Evolutionary conservation across 352 stramenopile species (phyloP).

Genomic region (Globisporangium alternatum): DNA sequence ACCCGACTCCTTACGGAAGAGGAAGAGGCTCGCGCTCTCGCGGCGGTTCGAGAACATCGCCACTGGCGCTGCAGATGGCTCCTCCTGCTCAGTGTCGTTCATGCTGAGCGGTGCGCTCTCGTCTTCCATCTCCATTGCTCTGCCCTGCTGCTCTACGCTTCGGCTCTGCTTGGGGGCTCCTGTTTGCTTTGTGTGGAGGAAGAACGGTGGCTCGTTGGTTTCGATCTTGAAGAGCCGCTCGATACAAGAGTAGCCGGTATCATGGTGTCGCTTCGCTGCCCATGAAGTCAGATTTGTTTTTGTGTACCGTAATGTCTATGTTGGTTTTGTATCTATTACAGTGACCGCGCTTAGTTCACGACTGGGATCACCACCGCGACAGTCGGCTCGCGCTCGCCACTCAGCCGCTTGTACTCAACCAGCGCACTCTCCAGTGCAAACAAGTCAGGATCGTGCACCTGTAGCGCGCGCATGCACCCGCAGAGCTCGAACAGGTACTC

Average conservation of each 20-base stretch:
- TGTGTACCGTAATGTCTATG: background rate
- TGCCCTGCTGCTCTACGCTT: background rate
- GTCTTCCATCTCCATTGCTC: slow-evolving; percentile 1
- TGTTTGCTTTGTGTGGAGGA: background rate
- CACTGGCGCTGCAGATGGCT: background rate
- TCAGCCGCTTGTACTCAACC: slow-evolving; percentile 43
- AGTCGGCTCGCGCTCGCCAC: background rate
- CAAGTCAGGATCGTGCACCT: slow-evolving; percentile 75
- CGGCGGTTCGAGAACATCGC: slow-evolving; percentile 19
- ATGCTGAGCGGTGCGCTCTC: background rate
- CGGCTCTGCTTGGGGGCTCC: background rate
- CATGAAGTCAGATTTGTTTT: background rate
- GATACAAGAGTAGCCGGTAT: background rate
- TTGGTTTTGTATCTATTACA: background rate
- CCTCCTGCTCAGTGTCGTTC: background rate
- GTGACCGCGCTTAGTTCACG: background rate
- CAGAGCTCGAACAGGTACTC: slow-evolving; percentile 85
- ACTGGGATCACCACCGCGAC: background rate
- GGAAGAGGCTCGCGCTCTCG: slow-evolving; percentile 49
- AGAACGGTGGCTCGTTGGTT: background rate
- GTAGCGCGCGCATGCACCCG: slow-evolving; percentile 70
- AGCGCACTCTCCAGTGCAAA: slow-evolving; percentile 66
- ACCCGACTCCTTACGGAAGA: slow-evolving; percentile 37
- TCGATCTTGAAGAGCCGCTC: slow-evolving; percentile 2
- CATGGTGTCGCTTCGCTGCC: background rate